Conservation (phyloP, 768 basidiomycete genomes). For the Suillus spraguei region DNA sequence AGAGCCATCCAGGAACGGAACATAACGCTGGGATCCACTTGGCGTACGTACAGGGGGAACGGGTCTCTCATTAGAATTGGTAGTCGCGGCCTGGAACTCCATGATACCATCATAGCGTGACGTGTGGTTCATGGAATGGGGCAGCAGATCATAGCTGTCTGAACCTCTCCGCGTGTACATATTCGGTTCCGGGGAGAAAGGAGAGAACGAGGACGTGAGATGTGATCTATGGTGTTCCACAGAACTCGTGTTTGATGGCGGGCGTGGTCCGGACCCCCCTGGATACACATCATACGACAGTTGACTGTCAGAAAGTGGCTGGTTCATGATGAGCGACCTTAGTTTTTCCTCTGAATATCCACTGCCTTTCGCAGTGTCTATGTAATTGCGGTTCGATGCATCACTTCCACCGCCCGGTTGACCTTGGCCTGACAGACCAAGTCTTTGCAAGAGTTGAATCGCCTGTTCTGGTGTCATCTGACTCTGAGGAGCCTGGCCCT, state of each 20-base stretch:
- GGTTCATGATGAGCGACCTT: conserved; percentile 24
- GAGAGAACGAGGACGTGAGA: conserved; percentile 52
- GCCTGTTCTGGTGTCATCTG: conserved; percentile 65
- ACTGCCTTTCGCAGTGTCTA: conserved; percentile 21
- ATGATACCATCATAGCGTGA: conserved; percentile 46
- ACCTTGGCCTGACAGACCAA: conserved; percentile 44
- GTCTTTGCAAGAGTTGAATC: conserved; percentile 59
- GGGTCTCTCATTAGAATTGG: conserved; percentile 34
- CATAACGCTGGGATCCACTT: conserved; percentile 48
- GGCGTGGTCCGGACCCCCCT: conserved; percentile 19
- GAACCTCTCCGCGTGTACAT: conserved; percentile 43
- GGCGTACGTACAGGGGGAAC: conserved; percentile 48
- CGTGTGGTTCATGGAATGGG: conserved; percentile 53
- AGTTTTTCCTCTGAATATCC: conserved; percentile 26
- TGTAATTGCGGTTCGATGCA: conserved; percentile 11
- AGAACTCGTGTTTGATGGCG: conserved; percentile 18
- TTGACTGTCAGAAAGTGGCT: conserved; percentile 21
- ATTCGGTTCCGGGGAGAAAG: conserved; percentile 80
- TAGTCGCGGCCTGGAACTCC: conserved; percentile 39
- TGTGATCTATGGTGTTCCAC: conserved; percentile 25
- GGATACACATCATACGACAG: conserved; percentile 25
- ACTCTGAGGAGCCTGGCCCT: conserved; percentile 19
- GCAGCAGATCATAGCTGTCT: conserved; percentile 28
- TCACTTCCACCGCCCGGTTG: conserved; percentile 17
- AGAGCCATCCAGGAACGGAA: conserved; percentile 45